Evolutionary conservation across 2,329 filamentous ascomycete genomes (phyloP).

Genomic region (Cadophora sp.): DNA sequence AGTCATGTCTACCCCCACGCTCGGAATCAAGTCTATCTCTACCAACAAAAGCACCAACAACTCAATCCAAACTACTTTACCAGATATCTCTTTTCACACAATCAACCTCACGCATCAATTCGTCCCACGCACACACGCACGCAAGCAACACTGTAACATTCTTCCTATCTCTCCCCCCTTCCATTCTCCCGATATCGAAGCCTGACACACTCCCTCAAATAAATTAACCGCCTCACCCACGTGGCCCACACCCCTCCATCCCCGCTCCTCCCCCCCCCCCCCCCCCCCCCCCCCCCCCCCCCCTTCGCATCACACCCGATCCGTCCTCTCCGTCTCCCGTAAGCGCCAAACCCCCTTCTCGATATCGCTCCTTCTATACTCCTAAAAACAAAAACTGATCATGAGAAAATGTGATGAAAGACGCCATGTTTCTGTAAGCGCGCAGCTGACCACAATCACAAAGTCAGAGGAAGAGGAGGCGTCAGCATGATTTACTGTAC

Average conservation of each 20-base stretch:
- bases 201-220: background rate
- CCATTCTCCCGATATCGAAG: background rate
- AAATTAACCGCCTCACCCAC: slow-evolving; percentile 6
- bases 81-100: background rate
- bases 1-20: too few species aligned
- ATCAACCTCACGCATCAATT: background rate
- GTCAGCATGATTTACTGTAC: background rate
- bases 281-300: background rate
- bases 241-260: background rate
- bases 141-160: background rate
- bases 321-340: background rate
- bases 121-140: background rate
- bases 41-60: background rate
- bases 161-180: background rate
- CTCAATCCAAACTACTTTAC: background rate
- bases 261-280: background rate
- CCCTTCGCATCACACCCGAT: too few species aligned
- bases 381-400: background rate
- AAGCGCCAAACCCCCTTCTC: slow-evolving; percentile 2
- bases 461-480: background rate
- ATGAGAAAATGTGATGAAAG: background rate
- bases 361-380: background rate
- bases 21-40: too few species aligned
- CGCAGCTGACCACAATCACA: background rate
- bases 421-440: background rate